Conservation (phyloP, 352 stramenopile species). For the Pythium periplocum region DNA sequence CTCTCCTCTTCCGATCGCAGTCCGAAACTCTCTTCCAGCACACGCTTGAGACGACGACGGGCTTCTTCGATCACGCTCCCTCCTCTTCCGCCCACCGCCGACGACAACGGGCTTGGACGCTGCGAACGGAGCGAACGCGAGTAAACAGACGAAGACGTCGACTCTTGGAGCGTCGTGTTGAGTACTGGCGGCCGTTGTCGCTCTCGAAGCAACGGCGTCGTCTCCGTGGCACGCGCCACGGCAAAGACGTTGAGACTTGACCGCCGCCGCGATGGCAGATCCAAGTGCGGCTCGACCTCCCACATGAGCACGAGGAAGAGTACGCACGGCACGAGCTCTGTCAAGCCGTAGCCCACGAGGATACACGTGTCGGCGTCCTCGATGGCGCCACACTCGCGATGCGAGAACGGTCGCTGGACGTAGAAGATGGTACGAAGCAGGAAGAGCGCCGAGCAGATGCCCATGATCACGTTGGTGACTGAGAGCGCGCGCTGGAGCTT, state of each 20-base stretch:
- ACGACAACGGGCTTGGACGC: slow-evolving; percentile 58
- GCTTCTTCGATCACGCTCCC: slow-evolving; percentile 45
- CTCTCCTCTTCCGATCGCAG: slow-evolving; percentile 19
- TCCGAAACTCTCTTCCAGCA: slow-evolving; percentile 24
- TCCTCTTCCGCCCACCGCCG: slow-evolving; percentile 28
- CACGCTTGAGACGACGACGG: slow-evolving; percentile 28
- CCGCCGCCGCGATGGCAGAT: slow-evolving; percentile 48
- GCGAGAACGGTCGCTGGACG: slow-evolving; percentile 67
- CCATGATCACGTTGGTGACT: slow-evolving; percentile 74
- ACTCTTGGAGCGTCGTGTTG: too few relatives aligned
- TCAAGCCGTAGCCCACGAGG: slow-evolving; percentile 63
- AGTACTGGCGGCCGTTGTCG: too few relatives aligned
- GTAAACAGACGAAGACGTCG: too few relatives aligned
- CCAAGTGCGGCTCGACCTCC: slow-evolving; percentile 71
- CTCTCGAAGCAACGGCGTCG: slow-evolving; percentile 22
- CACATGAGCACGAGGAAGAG: slow-evolving; percentile 86
- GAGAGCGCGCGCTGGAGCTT: slow-evolving; percentile 73
- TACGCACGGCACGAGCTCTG: slow-evolving; percentile 62
- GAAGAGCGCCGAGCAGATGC: slow-evolving; percentile 57
- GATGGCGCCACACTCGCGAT: slow-evolving; percentile 64
- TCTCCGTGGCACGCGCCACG: slow-evolving; percentile 23
- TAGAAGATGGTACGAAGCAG: slow-evolving; percentile 77
- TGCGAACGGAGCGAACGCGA: slow-evolving; percentile 1
- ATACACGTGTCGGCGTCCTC: slow-evolving; percentile 58
- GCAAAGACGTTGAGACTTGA: slow-evolving; percentile 31